Evolutionary conservation across 306 rosid species (phyloP).

Genomic region (Bauhinia variegata): DNA sequence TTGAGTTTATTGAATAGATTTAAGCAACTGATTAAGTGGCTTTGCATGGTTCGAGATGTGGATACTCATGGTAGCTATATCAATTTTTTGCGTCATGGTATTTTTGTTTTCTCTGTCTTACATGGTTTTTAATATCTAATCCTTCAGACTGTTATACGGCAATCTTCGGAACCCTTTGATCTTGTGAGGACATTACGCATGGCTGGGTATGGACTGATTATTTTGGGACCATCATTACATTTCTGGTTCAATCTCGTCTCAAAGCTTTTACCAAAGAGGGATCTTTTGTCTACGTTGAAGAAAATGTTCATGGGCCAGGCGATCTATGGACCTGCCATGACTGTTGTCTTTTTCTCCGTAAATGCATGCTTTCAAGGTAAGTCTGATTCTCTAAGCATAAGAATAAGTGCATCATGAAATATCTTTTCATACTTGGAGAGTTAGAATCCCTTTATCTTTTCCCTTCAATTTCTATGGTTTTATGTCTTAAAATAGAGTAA

Average conservation of each 20-base stretch:
- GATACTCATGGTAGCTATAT: neutral
- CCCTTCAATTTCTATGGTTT: no score
- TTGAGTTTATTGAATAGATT: conserved; percentile 13
- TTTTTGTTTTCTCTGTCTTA: conserved; percentile 23
- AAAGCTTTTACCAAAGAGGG: conserved; percentile 67
- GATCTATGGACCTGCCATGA: conserved; percentile 82
- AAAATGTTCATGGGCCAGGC: conserved; percentile 88
- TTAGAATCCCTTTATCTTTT: no score
- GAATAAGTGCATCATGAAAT: no score
- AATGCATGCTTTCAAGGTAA: conserved; percentile 85
- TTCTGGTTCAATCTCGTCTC: conserved; percentile 93
- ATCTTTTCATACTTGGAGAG: neutral
- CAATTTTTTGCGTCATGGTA: conserved; percentile 3
- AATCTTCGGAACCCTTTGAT: conserved; percentile 60
- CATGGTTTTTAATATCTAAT: conserved; percentile 14
- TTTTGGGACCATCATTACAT: conserved; percentile 88
- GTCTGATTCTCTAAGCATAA: conserved; percentile 30
- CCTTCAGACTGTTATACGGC: conserved; percentile 55
- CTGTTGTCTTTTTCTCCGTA: conserved; percentile 74
- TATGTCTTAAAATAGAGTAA: no score
- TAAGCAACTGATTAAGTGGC: conserved; percentile 18
- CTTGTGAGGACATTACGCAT: conserved; percentile 75
- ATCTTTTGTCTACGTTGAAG: conserved; percentile 71
- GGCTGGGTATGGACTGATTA: conserved; percentile 83
- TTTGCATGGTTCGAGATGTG: conserved; percentile 19